Evolutionary conservation across 257 asterid species (phyloP).

Genomic region (Fraxinus pennsylvanica): DNA sequence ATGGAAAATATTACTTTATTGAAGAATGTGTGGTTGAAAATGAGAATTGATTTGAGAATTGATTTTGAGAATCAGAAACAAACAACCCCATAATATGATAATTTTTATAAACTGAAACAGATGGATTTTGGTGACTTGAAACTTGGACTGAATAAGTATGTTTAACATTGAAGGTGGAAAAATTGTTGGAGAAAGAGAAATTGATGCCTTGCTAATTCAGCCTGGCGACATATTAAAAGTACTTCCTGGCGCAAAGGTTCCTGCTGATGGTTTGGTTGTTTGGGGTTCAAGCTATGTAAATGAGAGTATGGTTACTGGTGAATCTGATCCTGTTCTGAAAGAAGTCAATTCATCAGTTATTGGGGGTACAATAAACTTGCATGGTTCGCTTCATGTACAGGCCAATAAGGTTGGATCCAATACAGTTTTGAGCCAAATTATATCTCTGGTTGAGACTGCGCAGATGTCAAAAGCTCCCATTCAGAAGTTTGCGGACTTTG

Average conservation of each 20-base stretch:
- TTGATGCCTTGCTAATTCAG: conserved; percentile 85
- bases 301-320: conserved; percentile 99
- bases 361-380: conserved; percentile 94
- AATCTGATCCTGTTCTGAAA: conserved; percentile 77
- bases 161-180: conserved; percentile 66
- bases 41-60: too few species aligned
- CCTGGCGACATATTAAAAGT: conserved; percentile 91
- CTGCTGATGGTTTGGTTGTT: conserved; percentile 86
- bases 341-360: conserved; percentile 63
- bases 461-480: conserved; percentile 70
- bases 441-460: conserved; percentile 63
- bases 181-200: conserved; percentile 79
- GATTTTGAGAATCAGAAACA: too few species aligned
- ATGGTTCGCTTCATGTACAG: conserved; percentile 81
- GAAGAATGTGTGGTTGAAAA: too few species aligned
- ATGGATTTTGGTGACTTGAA: conserved; percentile 1
- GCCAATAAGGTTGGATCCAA: conserved; percentile 89
- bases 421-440: conserved; percentile 94
- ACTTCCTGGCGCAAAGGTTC: conserved; percentile 87
- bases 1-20: too few species aligned
- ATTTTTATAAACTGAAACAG: conserved; percentile 13
- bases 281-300: conserved; percentile 96
- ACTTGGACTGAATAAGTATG: conserved; percentile 20
- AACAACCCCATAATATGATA: too few species aligned
- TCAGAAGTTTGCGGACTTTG: conserved; percentile 58